These are phyloP conservation scores for Ploettnerulaceae sp. DNA, from an alignment of 2,329 filamentous ascomycete genomes.

Conservation along the genomic window DNA sequence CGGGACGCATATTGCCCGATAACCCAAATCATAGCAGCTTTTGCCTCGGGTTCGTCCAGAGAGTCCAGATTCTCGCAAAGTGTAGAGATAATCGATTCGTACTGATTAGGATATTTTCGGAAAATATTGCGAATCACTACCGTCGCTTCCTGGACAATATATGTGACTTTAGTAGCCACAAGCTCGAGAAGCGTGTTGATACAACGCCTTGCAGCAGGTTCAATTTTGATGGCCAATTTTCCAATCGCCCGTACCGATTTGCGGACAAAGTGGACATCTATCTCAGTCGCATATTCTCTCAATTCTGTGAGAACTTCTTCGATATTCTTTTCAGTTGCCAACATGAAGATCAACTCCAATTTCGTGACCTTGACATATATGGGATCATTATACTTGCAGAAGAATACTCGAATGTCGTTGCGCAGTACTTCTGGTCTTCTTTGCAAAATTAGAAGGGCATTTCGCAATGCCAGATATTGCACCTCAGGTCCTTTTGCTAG, in stretches of 20 bases:
- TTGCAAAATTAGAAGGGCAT: conserved; percentile 90
- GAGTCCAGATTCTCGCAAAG: conserved; percentile 95
- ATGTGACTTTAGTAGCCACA: conserved; percentile 95
- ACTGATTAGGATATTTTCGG: conserved; percentile 97
- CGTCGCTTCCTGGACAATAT: conserved; percentile 97
- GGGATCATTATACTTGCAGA: conserved; percentile 99
- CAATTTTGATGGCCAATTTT: conserved; percentile 98
- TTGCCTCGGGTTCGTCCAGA: conserved; percentile 93
- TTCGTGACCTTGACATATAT: conserved; percentile 99
- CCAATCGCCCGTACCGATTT: conserved; percentile 97
- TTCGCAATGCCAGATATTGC: conserved; percentile 92
- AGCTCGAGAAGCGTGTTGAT: conserved; percentile 90
- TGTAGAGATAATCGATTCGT: conserved; percentile 94
- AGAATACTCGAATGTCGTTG: conserved; percentile 97
- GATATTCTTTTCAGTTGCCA: conserved; percentile 93
- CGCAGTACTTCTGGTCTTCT: conserved; percentile 86
- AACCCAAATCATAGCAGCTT: conserved; percentile 98
- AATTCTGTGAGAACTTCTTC: conserved; percentile 90
- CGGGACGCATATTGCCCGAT: conserved; percentile 97
- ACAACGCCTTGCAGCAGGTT: conserved; percentile 83
- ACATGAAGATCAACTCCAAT: conserved; percentile 97
- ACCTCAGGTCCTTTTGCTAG: conserved; percentile 96
- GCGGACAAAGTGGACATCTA: conserved; percentile 96
- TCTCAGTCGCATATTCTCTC: conserved; percentile 95
- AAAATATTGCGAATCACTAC: conserved; percentile 99